Percentiles rank a stretch among this genome's conserved stretches.
phyloP scores from a whole-genome alignment of 1,284 basidiomycete genomes.

The Cryptococcus wingfieldii region DNA sequence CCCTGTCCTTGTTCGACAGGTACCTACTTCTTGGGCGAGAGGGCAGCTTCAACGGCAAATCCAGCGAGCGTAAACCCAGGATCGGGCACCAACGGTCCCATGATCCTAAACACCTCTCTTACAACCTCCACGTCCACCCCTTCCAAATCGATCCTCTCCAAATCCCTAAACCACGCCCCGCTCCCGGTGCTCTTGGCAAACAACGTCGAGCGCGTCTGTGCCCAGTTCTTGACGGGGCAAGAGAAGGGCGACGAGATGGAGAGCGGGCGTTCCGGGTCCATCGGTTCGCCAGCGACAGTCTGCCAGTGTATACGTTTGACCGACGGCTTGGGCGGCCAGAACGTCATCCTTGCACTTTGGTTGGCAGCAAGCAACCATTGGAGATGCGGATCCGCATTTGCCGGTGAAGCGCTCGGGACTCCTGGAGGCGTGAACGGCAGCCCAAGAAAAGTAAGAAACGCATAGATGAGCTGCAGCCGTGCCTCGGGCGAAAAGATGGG shows the following conservation, averaged over 20 bases:
- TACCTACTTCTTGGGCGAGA: constrained; percentile 33
- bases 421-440: constrained; percentile 54
- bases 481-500: constrained; percentile 56
- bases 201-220: constrained; percentile 20
- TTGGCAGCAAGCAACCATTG: constrained; percentile 24
- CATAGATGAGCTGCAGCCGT: constrained; percentile 63
- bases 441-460: constrained; percentile 73
- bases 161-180: constrained; percentile 44
- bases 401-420: constrained; percentile 43
- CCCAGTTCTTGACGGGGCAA: constrained; percentile 37
- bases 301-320: constrained; percentile 29
- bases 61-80: constrained; percentile 42
- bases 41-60: constrained; percentile 44
- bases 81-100: constrained; percentile 38
- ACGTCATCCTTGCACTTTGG: constrained; percentile 24
- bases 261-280: constrained; percentile 40
- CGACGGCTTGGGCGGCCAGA: constrained; percentile 26
- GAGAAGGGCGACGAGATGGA: constrained; percentile 22
- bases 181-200: constrained; percentile 10
- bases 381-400: constrained; percentile 47
- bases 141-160: constrained; percentile 30
- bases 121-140: constrained; percentile 34
- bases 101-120: constrained; percentile 29
- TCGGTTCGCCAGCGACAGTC: constrained; percentile 46
- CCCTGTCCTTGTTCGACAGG: background rate